Base-by-base conservation (phyloP, 352 stramenopile species). In the Phytophthora ohioensis region DNA sequence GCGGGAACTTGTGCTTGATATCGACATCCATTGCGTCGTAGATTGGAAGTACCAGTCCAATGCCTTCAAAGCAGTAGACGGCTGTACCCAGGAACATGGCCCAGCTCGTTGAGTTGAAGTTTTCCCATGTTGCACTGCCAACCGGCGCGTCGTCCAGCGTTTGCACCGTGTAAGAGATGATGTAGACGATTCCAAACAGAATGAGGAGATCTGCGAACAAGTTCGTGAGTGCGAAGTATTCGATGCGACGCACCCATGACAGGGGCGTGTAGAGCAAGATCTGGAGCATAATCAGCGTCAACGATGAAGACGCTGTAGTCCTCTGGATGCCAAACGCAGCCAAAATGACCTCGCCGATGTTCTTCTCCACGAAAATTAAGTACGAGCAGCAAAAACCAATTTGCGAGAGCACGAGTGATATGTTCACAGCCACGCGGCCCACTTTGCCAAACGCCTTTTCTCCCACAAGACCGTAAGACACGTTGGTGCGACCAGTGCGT, bases 381-480 rank as follows among this genome's bases (percentile, higher is more conserved):
- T 91, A 91, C 62, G 84, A 90, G 64, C 84, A 91, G 67, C 84
- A 91, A 70, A 91, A 91, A 9, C 84, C 84, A 48, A 85, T 67
- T 53, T 91, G 84, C 35, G 84, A 90, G 41, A 91, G 84, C 43
- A 91, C 79, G 17, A 91, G 81, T 53, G 84, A 91, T 31, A 90
- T 77, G 47, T 91, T 88, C 31, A 91, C 84, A 41, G 84, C 80
- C 6, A 85, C 59, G 27, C 80, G 74, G 4, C 84, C 84, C 1
- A 75, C 41, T 41, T 75, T 76, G 8, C 84, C 84, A n/a, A 83
- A 89, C 27, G 84, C 73, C 30, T 78, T 80, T 71, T 87, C 77
- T 46, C 84, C 84, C 38, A 91, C 54, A 34, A 85, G 68, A 27
- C 81, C 80, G 56, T 91, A 91, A 57, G 84, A 90, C n/a, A 88